Percentiles rank a stretch among this genome's conserved stretches.
These are phyloP conservation scores for Ceratobasidium theobromae DNA, from an alignment of 1,284 basidiomycete species.

Conservation along the genomic window DNA sequence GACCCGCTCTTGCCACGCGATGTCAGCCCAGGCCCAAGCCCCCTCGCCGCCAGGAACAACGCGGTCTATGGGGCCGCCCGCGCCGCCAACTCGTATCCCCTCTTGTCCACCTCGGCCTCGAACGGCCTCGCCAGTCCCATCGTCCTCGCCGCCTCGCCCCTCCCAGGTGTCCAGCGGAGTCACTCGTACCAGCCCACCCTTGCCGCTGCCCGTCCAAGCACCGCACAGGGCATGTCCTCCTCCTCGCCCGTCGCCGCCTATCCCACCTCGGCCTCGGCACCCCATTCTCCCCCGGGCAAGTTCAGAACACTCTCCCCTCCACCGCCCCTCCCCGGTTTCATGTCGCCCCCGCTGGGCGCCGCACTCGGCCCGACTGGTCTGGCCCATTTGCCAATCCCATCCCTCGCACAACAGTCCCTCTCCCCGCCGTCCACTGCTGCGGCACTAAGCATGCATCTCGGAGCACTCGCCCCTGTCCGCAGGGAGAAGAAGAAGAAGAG, in stretches of 20 bases:
- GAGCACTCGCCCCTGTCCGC: constrained; percentile 1
- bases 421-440: constrained; percentile 31
- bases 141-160: constrained; percentile 31
- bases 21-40: not conserved
- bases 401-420: constrained; percentile 34
- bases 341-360: not conserved
- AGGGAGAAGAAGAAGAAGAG: constrained; percentile 26
- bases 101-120: not conserved
- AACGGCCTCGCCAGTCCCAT: constrained; percentile 34
- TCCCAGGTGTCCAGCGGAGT: not conserved
- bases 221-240: not conserved
- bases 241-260: not conserved
- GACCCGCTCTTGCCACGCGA: constrained; percentile 64
- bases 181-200: not conserved
- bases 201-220: not conserved
- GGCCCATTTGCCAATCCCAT: constrained; percentile 18
- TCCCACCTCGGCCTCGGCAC: not conserved
- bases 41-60: not conserved
- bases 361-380: constrained; percentile 6
- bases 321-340: not conserved
- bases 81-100: constrained; percentile 13
- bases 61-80: constrained; percentile 6
- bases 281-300: not conserved
- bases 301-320: not conserved
- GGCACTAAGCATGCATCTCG: constrained; percentile 39